Percentiles rank a stretch among this genome's conserved stretches.
phyloP scores from a whole-genome alignment of 768 basidiomycete genomes.

The Psilocybe sp. region DNA sequence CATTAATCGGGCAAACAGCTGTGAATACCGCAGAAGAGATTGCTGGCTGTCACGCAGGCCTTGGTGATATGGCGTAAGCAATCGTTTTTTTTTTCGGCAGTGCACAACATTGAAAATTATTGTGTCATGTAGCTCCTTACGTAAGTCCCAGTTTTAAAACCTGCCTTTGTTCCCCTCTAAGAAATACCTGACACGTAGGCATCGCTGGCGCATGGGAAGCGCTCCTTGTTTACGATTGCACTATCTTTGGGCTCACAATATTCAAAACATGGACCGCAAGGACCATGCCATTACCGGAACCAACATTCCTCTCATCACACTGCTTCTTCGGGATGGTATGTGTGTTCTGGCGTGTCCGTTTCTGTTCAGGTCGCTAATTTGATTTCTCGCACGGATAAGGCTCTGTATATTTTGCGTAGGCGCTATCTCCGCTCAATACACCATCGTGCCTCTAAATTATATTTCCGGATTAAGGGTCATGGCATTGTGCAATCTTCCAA shows the following conservation, averaged over 20 bases:
- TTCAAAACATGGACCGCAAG: conserved; percentile 39
- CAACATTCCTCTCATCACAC: conserved; percentile 32
- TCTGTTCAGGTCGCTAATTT: not conserved
- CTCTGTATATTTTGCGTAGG: conserved; percentile 56
- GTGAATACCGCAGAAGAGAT: conserved; percentile 13
- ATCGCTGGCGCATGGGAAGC: conserved; percentile 49
- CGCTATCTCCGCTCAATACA: not conserved
- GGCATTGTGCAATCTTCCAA: conserved; percentile 47
- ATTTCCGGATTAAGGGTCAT: conserved; percentile 36
- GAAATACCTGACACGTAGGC: conserved; percentile 14
- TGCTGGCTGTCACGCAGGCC: conserved; percentile 33
- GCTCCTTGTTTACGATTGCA: conserved; percentile 44
- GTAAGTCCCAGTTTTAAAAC: conserved; percentile 8
- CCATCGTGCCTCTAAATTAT: not conserved
- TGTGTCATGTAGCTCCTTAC: conserved; percentile 13
- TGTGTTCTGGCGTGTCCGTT: not conserved
- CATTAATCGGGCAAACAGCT: conserved; percentile 37
- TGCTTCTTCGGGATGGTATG: conserved; percentile 51
- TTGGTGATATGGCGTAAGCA: conserved; percentile 28
- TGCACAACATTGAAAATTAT: not conserved
- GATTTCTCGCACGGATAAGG: too few relatives aligned
- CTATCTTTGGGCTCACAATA: conserved; percentile 47
- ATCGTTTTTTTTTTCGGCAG: not conserved
- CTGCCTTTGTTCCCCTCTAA: conserved; percentile 13
- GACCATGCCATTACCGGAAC: conserved; percentile 20